Percentiles rank a stretch among this genome's conserved stretches.
These are phyloP conservation scores for Alloascoidea africana DNA, from an alignment of 805 yeast genomes.

Conservation along the genomic window DNA sequence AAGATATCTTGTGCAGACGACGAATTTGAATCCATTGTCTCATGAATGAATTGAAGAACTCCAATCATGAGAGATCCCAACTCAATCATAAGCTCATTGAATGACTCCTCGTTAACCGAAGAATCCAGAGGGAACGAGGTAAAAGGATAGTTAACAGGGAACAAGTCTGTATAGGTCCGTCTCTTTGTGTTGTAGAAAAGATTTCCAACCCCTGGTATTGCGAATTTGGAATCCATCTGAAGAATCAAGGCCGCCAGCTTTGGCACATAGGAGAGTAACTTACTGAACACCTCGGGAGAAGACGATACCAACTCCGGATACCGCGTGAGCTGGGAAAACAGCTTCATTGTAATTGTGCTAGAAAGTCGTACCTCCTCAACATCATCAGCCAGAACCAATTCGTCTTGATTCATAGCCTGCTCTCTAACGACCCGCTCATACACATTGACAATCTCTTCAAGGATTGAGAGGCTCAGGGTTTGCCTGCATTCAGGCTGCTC, in stretches of 20 bases:
- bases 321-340: too few relatives aligned
- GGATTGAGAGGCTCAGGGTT: too few relatives aligned
- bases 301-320: slow-evolving; percentile 16
- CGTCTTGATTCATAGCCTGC: too few relatives aligned
- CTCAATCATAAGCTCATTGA: slow-evolving; percentile 64
- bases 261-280: slow-evolving; percentile 8
- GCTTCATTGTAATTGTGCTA: too few relatives aligned
- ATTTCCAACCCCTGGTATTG: too few relatives aligned
- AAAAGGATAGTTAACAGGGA: slow-evolving; percentile 58
- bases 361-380: too few relatives aligned
- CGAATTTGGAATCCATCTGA: slow-evolving; percentile 32
- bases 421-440: too few relatives aligned
- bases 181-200: too few relatives aligned
- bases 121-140: slow-evolving; percentile 55
- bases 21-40: slow-evolving; percentile 9
- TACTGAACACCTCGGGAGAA: slow-evolving; percentile 13
- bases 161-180: slow-evolving; percentile 50
- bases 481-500: slow-evolving; percentile 2
- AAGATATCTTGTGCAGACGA: slow-evolving; percentile 11
- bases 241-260: slow-evolving; percentile 11
- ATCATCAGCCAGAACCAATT: too few relatives aligned
- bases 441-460: too few relatives aligned
- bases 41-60: slow-evolving; percentile 11
- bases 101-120: slow-evolving; percentile 46
- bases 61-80: slow-evolving; percentile 32